Evolutionary conservation across 768 basidiomycete species (phyloP).

Genomic region (Tulasnella sp.): DNA sequence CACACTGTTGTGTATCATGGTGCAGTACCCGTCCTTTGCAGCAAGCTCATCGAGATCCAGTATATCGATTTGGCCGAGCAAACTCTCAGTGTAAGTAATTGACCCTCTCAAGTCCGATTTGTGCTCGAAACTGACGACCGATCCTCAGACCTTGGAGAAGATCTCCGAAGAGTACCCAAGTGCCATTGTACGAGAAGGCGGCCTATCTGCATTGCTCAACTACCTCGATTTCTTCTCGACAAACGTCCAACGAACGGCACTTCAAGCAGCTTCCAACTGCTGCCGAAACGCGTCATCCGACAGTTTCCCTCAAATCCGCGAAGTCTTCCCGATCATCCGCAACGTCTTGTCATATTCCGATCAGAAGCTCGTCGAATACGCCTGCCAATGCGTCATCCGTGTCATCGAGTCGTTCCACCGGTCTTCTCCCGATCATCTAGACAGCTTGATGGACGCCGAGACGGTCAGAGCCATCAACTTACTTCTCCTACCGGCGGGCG

Average conservation of each 20-base stretch:
- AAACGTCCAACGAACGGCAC: conserved; percentile 90
- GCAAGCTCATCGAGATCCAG: conserved; percentile 92
- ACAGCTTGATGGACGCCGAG: conserved; percentile 70
- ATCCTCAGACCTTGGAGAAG: conserved; percentile 83
- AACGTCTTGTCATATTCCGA: conserved; percentile 89
- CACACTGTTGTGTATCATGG: conserved; percentile 96
- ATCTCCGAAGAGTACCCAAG: conserved; percentile 96
- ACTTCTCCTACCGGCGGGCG: conserved; percentile 72
- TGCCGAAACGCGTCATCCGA: conserved; percentile 88
- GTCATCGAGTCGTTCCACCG: conserved; percentile 89
- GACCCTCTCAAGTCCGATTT: conserved; percentile 32
- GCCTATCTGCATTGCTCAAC: conserved; percentile 83
- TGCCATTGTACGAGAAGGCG: conserved; percentile 92
- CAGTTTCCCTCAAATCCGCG: conserved; percentile 79
- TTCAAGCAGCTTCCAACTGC: conserved; percentile 95
- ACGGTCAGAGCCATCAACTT: conserved; percentile 77
- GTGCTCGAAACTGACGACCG: background rate
- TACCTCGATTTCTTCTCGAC: conserved; percentile 99
- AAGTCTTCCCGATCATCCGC: conserved; percentile 78
- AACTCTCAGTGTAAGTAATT: conserved; percentile 66
- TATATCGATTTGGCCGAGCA: conserved; percentile 99
- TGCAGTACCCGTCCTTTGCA: conserved; percentile 95
- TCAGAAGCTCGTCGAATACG: conserved; percentile 95
- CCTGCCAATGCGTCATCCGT: conserved; percentile 89
- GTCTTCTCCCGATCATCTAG: conserved; percentile 74